phyloP scores from a whole-genome alignment of 2,329 filamentous ascomycete species.

The Orbilia blumenaviensis region DNA sequence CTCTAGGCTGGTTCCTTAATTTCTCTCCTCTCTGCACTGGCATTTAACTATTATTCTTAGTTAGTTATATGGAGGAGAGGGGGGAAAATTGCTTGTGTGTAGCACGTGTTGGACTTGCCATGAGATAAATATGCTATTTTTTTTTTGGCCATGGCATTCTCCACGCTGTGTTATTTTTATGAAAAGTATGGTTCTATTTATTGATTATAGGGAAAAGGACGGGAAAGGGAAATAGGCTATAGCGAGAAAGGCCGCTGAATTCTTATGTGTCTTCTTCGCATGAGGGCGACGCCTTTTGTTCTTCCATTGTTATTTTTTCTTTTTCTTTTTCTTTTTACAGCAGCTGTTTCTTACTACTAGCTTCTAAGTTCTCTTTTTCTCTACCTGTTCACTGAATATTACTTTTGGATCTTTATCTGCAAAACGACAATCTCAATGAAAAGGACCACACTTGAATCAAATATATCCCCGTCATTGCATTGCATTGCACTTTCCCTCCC shows the following conservation, averaged over 20 bases:
- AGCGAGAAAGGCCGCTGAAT: background rate
- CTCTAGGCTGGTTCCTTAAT: slow-evolving; percentile 67
- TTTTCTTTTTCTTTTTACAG: slow-evolving; percentile 2
- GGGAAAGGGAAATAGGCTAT: background rate
- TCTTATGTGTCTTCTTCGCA: background rate
- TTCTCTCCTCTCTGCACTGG: background rate
- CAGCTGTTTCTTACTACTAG: slow-evolving; percentile 8
- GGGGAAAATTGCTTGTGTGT: slow-evolving; percentile 3
- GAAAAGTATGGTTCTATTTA: slow-evolving; percentile 18
- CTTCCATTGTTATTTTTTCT: background rate
- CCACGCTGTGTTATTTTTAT: slow-evolving; percentile 19
- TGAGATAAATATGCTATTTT: slow-evolving; percentile 13
- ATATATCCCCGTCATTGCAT: background rate
- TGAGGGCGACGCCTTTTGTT: background rate
- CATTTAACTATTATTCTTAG: background rate
- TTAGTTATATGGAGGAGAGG: background rate
- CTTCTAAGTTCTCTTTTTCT: slow-evolving; percentile 10
- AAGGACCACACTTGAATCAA: background rate
- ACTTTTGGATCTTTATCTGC: slow-evolving; percentile 42
- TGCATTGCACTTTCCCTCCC: background rate
- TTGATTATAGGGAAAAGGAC: background rate
- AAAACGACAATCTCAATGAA: slow-evolving; percentile 11
- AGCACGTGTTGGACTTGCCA: slow-evolving; percentile 5
- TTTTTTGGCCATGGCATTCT: background rate
- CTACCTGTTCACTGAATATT: slow-evolving; percentile 27